A percentile compares a stretch with the other conserved stretches of the same genome.
Conservation (phyloP, 192 early-diverging fungal species). For the Entrophospora sp. region DNA sequence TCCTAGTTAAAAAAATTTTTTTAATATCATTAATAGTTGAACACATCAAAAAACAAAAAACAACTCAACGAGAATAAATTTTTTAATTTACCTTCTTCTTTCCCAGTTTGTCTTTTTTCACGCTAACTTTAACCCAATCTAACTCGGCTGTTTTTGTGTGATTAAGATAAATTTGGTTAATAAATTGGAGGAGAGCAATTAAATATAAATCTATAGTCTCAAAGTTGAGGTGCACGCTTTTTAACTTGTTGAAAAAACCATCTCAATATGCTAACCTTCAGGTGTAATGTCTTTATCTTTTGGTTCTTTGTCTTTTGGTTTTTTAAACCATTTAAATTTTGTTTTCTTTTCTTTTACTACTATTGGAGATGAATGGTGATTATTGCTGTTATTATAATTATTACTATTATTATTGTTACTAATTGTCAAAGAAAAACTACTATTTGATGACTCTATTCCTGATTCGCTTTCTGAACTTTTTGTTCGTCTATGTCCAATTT, state of each 20-base stretch:
- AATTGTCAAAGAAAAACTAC: background rate
- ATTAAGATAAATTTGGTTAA: no score
- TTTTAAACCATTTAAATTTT: background rate
- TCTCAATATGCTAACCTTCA: conserved; percentile 18
- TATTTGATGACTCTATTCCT: background rate
- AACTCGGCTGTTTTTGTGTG: no score
- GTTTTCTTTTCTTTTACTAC: conserved; percentile 10
- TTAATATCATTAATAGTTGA: background rate
- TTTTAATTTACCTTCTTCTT: conserved; percentile 2
- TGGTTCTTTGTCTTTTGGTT: background rate
- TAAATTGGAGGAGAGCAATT: background rate
- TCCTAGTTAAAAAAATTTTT: background rate
- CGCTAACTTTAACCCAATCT: background rate
- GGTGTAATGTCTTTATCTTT: conserved; percentile 16
- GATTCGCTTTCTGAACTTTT: conserved; percentile 20
- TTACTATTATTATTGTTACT: background rate
- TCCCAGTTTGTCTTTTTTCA: background rate
- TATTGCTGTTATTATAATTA: no score
- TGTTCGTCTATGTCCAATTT: background rate
- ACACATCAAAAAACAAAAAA: background rate
- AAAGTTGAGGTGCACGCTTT: background rate
- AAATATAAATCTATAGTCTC: background rate
- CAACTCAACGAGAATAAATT: background rate
- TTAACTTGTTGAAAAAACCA: background rate
- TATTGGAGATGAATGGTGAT: background rate